These are phyloP conservation scores for Xylariaceae sp. DNA, from an alignment of 2,329 filamentous ascomycete species.

Conservation along the genomic window DNA sequence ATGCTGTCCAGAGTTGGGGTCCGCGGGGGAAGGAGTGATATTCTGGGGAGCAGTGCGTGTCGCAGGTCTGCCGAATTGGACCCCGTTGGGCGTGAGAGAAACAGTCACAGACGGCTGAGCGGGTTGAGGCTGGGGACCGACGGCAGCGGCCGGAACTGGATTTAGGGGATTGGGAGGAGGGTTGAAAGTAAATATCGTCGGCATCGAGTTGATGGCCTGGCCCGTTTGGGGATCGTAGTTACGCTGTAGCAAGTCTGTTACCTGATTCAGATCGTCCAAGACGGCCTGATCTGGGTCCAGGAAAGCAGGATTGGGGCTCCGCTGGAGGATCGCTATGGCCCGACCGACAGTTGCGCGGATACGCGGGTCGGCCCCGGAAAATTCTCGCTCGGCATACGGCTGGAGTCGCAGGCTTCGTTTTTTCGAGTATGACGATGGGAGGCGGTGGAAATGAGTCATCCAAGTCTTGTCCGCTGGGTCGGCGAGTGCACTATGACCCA, in stretches of 20 bases:
- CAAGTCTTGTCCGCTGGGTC: slow-evolving; percentile 8
- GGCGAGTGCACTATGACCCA: not conserved
- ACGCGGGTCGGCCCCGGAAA: slow-evolving; percentile 9
- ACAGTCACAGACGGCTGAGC: not conserved
- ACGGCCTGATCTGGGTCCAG: not conserved
- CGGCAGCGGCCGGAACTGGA: not conserved
- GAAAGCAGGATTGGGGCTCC: too few species aligned
- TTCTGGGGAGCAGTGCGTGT: too few species aligned
- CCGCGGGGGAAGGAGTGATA: too few species aligned
- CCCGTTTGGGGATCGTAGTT: not conserved
- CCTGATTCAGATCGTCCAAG: not conserved
- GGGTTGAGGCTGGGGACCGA: not conserved
- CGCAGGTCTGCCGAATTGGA: not conserved
- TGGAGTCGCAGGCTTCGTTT: slow-evolving; percentile 6
- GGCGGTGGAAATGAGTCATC: slow-evolving; percentile 9
- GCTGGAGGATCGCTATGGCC: slow-evolving; percentile 2
- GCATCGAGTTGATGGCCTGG: not conserved
- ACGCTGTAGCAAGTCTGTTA: not conserved
- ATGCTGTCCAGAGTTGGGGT: too few species aligned
- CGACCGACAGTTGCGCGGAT: slow-evolving; percentile 20
- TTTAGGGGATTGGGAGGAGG: not conserved
- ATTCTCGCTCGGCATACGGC: slow-evolving; percentile 16
- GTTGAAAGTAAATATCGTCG: not conserved
- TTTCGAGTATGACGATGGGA: slow-evolving; percentile 19
- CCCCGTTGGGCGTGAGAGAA: not conserved